Evolutionary conservation across 2,329 filamentous ascomycete genomes (phyloP), one percentile per base, ranked within the genome.

Genomic region (Endothia cerciana): DNA sequence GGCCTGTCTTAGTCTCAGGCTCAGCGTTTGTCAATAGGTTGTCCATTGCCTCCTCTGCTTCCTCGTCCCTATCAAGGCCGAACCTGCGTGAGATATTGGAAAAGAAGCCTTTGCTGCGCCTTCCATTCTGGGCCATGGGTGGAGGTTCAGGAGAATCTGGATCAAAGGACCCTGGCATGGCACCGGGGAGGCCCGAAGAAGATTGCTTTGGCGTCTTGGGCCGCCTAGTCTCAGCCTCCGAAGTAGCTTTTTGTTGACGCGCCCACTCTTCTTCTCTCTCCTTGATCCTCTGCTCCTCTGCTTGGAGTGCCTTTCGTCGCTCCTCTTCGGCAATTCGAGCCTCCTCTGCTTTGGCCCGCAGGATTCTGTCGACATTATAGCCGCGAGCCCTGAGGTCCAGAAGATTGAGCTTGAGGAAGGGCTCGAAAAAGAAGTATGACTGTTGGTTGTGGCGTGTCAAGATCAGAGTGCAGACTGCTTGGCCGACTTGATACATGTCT

Each of bases 301-400:
- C 86, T 69, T 91, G 90, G 6, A 93, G 77, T 43, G 91, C 88
- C 73, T 89, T 89, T 73, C 90, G 89, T 59, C 91, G 86, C 75
- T 93, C 89, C 72, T 91, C 91, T 73, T 97, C 94, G 0, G 93
- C 93, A 70, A 98, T 89, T 62, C 92, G 87, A 6, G 92, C 92
- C 76, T 98, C 93, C 2, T 92, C 91, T 25, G 91, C 93, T 79
- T 96, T 96, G 63, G 90, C 90, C 45, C 92, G 88, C 28, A 99
- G 83, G 69, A 99, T 98, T 60, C 95, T 90, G 73, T 97, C 93
- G 47, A 99, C 95, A 71, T 99, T 98, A 82, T 97, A 98, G 1
- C 95, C 95, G 69, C 95, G 92, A 67, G 89, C 88, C 72, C 92
- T 89, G 49, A 99, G 80, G 61, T 94, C 89, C 57, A 91, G 86